phyloP scores from a whole-genome alignment of 768 basidiomycete genomes.

The Tubosaeta sp. region DNA sequence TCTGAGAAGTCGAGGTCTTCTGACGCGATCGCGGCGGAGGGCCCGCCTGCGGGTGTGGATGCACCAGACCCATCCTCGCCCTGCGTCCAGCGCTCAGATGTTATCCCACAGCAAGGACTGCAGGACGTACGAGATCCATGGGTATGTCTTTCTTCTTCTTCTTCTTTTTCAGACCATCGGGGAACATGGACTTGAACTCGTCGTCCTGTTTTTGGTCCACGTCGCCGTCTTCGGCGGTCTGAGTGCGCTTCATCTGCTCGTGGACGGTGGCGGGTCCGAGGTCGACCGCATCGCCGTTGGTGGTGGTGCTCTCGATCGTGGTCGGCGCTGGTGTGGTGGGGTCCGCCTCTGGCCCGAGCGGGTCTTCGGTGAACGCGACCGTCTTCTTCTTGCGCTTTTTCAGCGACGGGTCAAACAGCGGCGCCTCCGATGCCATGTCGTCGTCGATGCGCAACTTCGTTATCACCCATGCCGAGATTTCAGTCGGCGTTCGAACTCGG shows the following conservation, averaged over 20 bases:
- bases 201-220: conserved; percentile 59
- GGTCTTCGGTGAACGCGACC: conserved; percentile 82
- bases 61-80: conserved; percentile 61
- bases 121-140: conserved; percentile 62
- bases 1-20: conserved; percentile 94
- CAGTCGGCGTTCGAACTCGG: conserved; percentile 22
- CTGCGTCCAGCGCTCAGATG: conserved; percentile 30
- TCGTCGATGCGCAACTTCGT: conserved; percentile 3
- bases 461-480: conserved; percentile 23
- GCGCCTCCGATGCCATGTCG: conserved; percentile 62
- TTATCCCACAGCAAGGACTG: neutral
- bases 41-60: conserved; percentile 46
- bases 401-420: conserved; percentile 77
- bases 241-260: conserved; percentile 60
- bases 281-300: conserved; percentile 71
- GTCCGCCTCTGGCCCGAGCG: conserved; percentile 76
- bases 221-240: conserved; percentile 35
- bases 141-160: conserved; percentile 93
- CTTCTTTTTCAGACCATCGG: conserved; percentile 83
- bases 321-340: conserved; percentile 76
- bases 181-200: conserved; percentile 77
- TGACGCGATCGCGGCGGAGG: conserved; percentile 42
- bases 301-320: conserved; percentile 63
- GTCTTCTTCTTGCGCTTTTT: conserved; percentile 87
- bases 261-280: conserved; percentile 72